These are phyloP conservation scores for Neurospora sp. DNA, from an alignment of 2,329 filamentous ascomycete genomes.

Conservation along the genomic window DNA sequence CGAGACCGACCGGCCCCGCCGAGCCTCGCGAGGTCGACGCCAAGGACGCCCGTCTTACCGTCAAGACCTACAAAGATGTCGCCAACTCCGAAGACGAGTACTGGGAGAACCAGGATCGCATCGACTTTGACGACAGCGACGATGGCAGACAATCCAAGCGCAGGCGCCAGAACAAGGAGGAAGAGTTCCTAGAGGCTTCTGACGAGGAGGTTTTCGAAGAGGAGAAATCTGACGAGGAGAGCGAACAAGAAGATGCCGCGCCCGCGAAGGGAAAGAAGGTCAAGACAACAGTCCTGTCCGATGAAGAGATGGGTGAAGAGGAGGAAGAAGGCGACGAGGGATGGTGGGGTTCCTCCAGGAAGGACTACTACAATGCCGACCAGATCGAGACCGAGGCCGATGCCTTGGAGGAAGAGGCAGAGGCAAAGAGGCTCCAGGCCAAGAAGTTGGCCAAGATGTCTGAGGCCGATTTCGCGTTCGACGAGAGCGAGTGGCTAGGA, in stretches of 20 bases:
- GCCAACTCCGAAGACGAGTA: conserved; percentile 94
- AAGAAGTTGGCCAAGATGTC: conserved; percentile 86
- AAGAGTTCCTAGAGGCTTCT: conserved; percentile 47
- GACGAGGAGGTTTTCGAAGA: conserved; percentile 46
- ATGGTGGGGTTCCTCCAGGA: conserved; percentile 80
- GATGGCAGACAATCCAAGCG: conserved; percentile 73
- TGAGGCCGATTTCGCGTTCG: conserved; percentile 87
- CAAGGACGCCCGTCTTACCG: conserved; percentile 51
- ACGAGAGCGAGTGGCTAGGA: conserved; percentile 76
- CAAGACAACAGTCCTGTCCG: conserved; percentile 35
- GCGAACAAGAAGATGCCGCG: conserved; percentile 14
- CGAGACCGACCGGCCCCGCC: conserved; percentile 35
- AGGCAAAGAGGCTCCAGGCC: conserved; percentile 79
- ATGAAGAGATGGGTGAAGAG: conserved; percentile 37
- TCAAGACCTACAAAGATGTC: conserved; percentile 68
- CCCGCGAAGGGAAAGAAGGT: conserved; percentile 16
- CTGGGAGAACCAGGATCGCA: conserved; percentile 74
- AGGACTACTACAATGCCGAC: conserved; percentile 91
- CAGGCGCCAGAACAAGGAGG: conserved; percentile 60
- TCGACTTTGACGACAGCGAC: conserved; percentile 63
- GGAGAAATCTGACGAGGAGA: conserved; percentile 17
- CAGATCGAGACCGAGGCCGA: conserved; percentile 52
- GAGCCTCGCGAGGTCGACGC: conserved; percentile 47
- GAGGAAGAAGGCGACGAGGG: conserved; percentile 51
- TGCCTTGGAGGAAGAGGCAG: conserved; percentile 83